These are phyloP conservation scores for Urtica urens DNA, from an alignment of 306 rosid genomes.

Conservation along the genomic window DNA sequence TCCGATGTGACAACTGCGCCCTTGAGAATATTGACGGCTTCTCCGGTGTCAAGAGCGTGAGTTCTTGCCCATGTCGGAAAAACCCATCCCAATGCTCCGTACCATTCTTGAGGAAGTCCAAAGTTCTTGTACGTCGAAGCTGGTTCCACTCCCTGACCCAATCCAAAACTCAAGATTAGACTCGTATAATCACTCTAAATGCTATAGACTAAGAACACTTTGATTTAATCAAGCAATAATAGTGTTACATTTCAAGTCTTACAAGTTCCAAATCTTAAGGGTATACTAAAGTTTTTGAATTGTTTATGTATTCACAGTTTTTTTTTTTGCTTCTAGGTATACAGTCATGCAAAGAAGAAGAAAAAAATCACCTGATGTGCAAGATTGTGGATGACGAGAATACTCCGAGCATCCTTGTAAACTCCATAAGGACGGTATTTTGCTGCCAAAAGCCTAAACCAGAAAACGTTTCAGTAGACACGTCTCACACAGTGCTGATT, in stretches of 20 bases:
- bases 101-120: slow-evolving; percentile 79
- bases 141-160: slow-evolving; percentile 75
- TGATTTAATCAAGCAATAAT: too few relatives aligned
- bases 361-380: slow-evolving; percentile 60
- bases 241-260: too few relatives aligned
- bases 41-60: slow-evolving; percentile 87
- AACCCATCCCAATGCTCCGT: slow-evolving; percentile 79
- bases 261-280: too few relatives aligned
- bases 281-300: not conserved
- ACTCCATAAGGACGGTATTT: slow-evolving; percentile 78
- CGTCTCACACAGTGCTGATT: slow-evolving; percentile 7
- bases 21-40: slow-evolving; percentile 79
- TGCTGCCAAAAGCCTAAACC: slow-evolving; percentile 71
- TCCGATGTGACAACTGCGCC: slow-evolving; percentile 85
- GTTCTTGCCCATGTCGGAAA: slow-evolving; percentile 85
- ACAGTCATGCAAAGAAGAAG: not conserved
- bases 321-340: not conserved
- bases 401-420: slow-evolving; percentile 70
- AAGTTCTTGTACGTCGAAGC: slow-evolving; percentile 53
- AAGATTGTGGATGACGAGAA: slow-evolving; percentile 74
- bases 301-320: not conserved
- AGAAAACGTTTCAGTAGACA: slow-evolving; percentile 15
- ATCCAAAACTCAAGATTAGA: slow-evolving; percentile 2
- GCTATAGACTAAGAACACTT: too few relatives aligned
- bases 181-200: too few relatives aligned